phyloP scores from a whole-genome alignment of 805 yeast species.

The Blastobotrys mokoenaii region DNA sequence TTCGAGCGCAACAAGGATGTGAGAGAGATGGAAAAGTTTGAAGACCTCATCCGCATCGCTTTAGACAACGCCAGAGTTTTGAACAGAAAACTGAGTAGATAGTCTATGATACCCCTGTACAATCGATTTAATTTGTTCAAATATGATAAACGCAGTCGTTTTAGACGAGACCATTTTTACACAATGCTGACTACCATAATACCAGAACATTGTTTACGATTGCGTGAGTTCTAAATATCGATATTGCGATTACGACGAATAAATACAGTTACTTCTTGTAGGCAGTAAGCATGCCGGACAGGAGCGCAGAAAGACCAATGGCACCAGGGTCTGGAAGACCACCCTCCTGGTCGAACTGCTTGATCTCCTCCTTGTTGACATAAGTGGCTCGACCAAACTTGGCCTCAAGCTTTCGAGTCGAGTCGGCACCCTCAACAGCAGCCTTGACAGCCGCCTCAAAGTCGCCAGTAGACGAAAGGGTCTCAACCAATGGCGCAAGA shows the following conservation, averaged over 20 bases:
- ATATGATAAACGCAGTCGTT: neutral
- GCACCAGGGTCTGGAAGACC: slow-evolving; percentile 91
- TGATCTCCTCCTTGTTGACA: slow-evolving; percentile 56
- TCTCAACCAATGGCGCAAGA: slow-evolving; percentile 74
- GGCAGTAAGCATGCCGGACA: slow-evolving; percentile 33
- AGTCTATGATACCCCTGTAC: too few species aligned
- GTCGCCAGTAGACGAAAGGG: slow-evolving; percentile 43
- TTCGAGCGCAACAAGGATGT: slow-evolving; percentile 25
- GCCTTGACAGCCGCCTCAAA: slow-evolving; percentile 55
- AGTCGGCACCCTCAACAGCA: slow-evolving; percentile 60
- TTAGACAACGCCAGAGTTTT: slow-evolving; percentile 51
- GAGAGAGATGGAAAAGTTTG: slow-evolving; percentile 45
- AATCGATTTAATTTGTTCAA: neutral
- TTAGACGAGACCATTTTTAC: too few species aligned
- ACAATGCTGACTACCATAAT: too few species aligned
- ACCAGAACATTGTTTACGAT: neutral
- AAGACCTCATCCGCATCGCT: slow-evolving; percentile 48
- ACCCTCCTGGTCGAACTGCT: slow-evolving; percentile 36
- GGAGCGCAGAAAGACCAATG: slow-evolving; percentile 62
- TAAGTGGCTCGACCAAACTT: slow-evolving; percentile 92
- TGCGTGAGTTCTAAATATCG: neutral
- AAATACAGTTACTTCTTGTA: neutral
- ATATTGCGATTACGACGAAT: neutral
- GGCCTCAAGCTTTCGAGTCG: slow-evolving; percentile 68
- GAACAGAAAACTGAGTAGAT: slow-evolving; percentile 17